These are phyloP conservation scores for Fusarium sp. DNA, from an alignment of 2,329 filamentous ascomycete genomes.

Conservation along the genomic window DNA sequence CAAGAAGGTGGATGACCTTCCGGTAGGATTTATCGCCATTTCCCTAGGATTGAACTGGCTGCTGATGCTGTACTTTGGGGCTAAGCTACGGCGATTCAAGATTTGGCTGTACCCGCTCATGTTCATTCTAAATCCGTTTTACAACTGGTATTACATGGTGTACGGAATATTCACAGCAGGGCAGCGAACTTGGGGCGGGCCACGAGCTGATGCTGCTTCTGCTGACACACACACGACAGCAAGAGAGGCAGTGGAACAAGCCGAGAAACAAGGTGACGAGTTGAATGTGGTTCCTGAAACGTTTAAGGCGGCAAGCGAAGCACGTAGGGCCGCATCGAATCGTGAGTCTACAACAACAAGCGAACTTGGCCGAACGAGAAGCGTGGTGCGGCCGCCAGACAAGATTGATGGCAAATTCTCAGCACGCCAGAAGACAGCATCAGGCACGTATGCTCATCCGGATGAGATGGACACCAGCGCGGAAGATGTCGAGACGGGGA, in stretches of 20 bases:
- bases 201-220: constrained; percentile 86
- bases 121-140: constrained; percentile 95
- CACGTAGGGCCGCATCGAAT: constrained; percentile 54
- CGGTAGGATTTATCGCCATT: constrained; percentile 92
- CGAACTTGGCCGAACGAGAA: constrained; percentile 63
- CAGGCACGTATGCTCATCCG: constrained; percentile 76
- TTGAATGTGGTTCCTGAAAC: constrained; percentile 91
- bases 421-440: constrained; percentile 74
- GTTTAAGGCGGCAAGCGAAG: constrained; percentile 74
- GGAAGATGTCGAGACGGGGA: constrained; percentile 51
- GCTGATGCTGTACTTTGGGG: constrained; percentile 95
- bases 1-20: constrained; percentile 81
- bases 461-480: constrained; percentile 65
- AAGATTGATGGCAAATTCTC: constrained; percentile 84
- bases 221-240: constrained; percentile 82
- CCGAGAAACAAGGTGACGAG: constrained; percentile 84
- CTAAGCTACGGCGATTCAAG: constrained; percentile 89
- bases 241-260: constrained; percentile 85
- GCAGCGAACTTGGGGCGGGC: constrained; percentile 95
- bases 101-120: constrained; percentile 95
- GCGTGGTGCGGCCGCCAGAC: constrained; percentile 77
- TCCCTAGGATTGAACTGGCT: constrained; percentile 94
- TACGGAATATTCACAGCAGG: constrained; percentile 96
- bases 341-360: constrained; percentile 47
- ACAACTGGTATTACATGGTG: constrained; percentile 99